A percentile compares a stretch with the other conserved stretches of the same genome.
Conservation (phyloP, 345 rosid species). For the Boechera retrofracta region DNA sequence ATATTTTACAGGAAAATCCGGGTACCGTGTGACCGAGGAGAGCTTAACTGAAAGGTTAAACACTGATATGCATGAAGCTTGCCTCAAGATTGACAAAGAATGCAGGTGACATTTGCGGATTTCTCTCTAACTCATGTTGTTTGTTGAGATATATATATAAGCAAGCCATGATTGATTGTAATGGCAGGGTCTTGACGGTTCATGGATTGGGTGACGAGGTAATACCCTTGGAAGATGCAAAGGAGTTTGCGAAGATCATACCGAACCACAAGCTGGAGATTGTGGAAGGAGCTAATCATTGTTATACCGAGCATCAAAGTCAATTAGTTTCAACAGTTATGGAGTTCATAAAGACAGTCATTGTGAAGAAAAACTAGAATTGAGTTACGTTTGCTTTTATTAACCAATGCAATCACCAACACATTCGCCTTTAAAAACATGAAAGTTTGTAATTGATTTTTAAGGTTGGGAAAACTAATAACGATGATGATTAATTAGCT, state of each 20-base stretch:
- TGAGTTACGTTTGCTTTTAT: not conserved
- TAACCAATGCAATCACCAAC: not conserved
- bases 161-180: not conserved
- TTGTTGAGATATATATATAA: not conserved
- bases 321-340: constrained; percentile 59
- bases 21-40: constrained; percentile 64
- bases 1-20: constrained; percentile 48
- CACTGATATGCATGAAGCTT: constrained; percentile 70
- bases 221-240: constrained; percentile 71
- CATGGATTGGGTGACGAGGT: constrained; percentile 72
- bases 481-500: not conserved
- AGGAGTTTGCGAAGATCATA: constrained; percentile 71
- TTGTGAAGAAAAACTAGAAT: constrained; percentile 32
- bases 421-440: not conserved
- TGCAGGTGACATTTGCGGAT: constrained; percentile 61
- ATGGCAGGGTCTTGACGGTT: constrained; percentile 69
- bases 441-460: not conserved
- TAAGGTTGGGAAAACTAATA: no score
- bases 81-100: constrained; percentile 63
- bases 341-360: constrained; percentile 54
- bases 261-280: constrained; percentile 65
- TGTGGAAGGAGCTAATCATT: constrained; percentile 71
- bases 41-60: constrained; percentile 77
- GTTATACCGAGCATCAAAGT: constrained; percentile 62
- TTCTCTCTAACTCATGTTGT: not conserved